Evolutionary conservation across 257 asterid genomes (phyloP).

Genomic region (Nicotiana otophora): DNA sequence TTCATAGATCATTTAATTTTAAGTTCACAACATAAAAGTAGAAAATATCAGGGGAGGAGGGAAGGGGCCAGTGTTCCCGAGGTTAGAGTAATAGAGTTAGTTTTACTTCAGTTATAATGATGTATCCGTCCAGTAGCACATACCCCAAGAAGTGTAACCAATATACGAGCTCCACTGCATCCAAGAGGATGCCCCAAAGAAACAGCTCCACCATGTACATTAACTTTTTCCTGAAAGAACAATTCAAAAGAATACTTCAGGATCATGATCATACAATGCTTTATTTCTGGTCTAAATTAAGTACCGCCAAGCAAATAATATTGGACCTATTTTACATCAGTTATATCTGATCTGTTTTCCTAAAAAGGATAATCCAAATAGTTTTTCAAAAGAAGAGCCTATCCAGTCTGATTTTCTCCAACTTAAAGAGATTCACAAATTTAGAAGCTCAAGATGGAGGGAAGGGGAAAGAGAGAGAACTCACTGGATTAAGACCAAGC

Average conservation of each 20-base stretch:
- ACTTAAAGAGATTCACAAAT: neutral
- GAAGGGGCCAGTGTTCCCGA: neutral
- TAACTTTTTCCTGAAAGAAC: conserved; percentile 61
- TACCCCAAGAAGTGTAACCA: conserved; percentile 92
- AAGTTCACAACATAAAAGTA: neutral
- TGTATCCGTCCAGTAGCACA: conserved; percentile 1
- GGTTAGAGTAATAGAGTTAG: neutral
- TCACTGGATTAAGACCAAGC: conserved; percentile 57
- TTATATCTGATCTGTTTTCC: neutral
- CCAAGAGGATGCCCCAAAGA: conserved; percentile 93
- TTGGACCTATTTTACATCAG: neutral
- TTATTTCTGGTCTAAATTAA: neutral
- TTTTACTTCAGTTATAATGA: neutral
- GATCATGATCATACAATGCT: neutral
- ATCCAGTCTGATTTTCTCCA: neutral
- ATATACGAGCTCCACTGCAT: conserved; percentile 90
- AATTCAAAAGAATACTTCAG: neutral
- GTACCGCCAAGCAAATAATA: neutral
- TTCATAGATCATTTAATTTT: neutral
- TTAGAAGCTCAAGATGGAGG: neutral
- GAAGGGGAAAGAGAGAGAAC: conserved; percentile 17
- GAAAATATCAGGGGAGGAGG: neutral
- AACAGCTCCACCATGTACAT: conserved; percentile 92
- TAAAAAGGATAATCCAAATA: neutral
- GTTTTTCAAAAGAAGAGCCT: neutral